Conservation (phyloP, 495 filamentous ascomycete genomes). For the Penicilliopsis zonata region DNA sequence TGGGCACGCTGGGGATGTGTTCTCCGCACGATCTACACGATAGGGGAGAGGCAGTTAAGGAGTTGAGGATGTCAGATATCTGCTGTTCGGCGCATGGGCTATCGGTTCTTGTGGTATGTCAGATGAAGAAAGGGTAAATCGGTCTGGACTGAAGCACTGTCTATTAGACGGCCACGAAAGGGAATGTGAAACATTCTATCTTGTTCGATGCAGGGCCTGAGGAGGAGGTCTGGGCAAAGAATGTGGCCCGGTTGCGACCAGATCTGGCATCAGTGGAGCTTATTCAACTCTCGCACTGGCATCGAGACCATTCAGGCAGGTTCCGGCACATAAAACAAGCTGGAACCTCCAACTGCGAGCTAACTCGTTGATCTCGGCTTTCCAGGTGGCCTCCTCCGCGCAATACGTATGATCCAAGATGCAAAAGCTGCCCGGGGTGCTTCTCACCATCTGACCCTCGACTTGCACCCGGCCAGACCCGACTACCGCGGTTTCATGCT, state of each 20-base stretch:
- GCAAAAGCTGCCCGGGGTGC: conserved; percentile 24
- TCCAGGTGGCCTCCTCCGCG: conserved; percentile 34
- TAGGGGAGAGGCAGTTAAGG: conserved; percentile 30
- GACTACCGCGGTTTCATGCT: conserved; percentile 40
- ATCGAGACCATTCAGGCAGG: conserved; percentile 46
- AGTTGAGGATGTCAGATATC: conserved; percentile 42
- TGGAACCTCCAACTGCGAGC: conserved; percentile 12
- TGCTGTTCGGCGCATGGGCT: conserved; percentile 51
- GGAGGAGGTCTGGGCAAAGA: conserved; percentile 42
- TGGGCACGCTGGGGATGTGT: conserved; percentile 25
- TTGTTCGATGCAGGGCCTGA: conserved; percentile 52
- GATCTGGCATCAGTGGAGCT: conserved; percentile 55
- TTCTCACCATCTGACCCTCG: conserved; percentile 24
- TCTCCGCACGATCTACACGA: conserved; percentile 18
- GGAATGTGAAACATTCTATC: conserved; percentile 35
- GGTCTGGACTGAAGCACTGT: background rate
- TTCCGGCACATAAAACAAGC: conserved; percentile 52
- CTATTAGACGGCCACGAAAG: conserved; percentile 40
- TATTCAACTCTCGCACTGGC: conserved; percentile 65
- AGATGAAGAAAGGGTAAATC: background rate
- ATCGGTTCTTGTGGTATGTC: conserved; percentile 40
- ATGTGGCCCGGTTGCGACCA: conserved; percentile 35
- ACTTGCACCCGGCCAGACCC: conserved; percentile 44
- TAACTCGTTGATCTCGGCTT: conserved; percentile 4
- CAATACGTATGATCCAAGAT: conserved; percentile 34